Percentiles rank a stretch among this genome's conserved stretches.
phyloP scores from a whole-genome alignment of 352 stramenopile species.

The Hyaloperonospora brassicae region DNA sequence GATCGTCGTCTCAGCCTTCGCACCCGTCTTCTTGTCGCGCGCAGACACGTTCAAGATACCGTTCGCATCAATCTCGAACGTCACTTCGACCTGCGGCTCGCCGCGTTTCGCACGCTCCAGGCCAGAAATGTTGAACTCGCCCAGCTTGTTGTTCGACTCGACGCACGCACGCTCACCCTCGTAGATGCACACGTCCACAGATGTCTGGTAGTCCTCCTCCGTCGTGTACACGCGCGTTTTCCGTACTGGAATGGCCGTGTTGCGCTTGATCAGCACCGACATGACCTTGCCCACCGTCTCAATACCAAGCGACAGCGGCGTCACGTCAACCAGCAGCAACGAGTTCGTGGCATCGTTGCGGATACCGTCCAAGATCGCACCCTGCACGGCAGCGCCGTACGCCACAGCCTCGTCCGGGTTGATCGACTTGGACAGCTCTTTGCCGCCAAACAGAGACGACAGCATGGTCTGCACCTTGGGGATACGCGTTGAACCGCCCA shows the following conservation, averaged over 20 bases:
- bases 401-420: constrained; percentile 79
- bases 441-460: constrained; percentile 43
- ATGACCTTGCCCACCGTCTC: constrained; percentile 74
- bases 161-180: constrained; percentile 32
- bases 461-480: constrained; percentile 55
- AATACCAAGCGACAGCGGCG: constrained; percentile 74
- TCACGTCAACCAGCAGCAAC: constrained; percentile 81
- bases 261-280: neutral
- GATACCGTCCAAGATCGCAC: constrained; percentile 35
- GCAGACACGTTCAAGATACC: constrained; percentile 61
- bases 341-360: constrained; percentile 65
- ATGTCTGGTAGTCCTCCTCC: neutral
- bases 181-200: neutral
- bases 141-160: constrained; percentile 90
- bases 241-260: neutral
- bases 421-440: constrained; percentile 24
- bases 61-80: constrained; percentile 76
- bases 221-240: neutral
- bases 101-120: constrained; percentile 81
- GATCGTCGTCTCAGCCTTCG: constrained; percentile 61
- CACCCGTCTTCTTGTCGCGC: constrained; percentile 75
- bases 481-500: constrained; percentile 72
- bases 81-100: constrained; percentile 87
- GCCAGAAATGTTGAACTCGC: constrained; percentile 87
- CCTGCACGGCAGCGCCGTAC: constrained; percentile 66